Evolutionary conservation across 106 monocot species (phyloP).

Genomic region (Hemerocallis citrina): DNA sequence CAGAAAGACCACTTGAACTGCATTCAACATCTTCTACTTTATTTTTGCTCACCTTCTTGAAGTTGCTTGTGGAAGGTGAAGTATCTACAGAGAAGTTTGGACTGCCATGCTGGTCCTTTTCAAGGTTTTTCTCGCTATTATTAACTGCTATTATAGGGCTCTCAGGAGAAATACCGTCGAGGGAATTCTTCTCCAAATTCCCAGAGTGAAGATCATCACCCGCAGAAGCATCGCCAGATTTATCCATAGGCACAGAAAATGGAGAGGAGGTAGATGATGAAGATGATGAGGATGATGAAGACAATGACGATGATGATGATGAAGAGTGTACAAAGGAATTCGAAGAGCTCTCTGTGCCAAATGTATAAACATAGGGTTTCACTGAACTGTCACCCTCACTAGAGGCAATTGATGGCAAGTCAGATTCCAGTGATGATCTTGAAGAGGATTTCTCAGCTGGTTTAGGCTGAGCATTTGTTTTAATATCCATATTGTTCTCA

Average conservation of each 20-base stretch:
- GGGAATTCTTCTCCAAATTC: constrained; percentile 2
- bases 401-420: constrained; percentile 6
- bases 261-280: constrained; percentile 8
- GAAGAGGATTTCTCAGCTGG: not conserved
- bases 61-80: constrained; percentile 11
- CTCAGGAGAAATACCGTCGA: constrained; percentile 2
- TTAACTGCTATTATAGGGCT: not conserved
- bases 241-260: constrained; percentile 4
- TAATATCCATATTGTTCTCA: not conserved
- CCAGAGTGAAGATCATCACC: constrained; percentile 4
- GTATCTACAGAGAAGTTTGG: constrained; percentile 2
- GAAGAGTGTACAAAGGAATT: constrained; percentile 19
- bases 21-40: constrained; percentile 4
- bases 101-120: constrained; percentile 4
- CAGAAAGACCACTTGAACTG: not conserved
- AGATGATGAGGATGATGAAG: not conserved
- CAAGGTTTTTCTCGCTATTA: constrained; percentile 5
- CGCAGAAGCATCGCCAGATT: constrained; percentile 23
- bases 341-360: constrained; percentile 21
- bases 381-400: constrained; percentile 12
- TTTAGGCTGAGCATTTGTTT: constrained; percentile 6
- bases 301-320: not conserved
- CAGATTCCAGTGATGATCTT: constrained; percentile 15
- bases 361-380: constrained; percentile 7
- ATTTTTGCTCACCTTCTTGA: constrained; percentile 8